Percentiles rank a stretch among this genome's conserved stretches.
phyloP scores from a whole-genome alignment of 78 protist genomes.

The Monocercomonoides exilis region DNA sequence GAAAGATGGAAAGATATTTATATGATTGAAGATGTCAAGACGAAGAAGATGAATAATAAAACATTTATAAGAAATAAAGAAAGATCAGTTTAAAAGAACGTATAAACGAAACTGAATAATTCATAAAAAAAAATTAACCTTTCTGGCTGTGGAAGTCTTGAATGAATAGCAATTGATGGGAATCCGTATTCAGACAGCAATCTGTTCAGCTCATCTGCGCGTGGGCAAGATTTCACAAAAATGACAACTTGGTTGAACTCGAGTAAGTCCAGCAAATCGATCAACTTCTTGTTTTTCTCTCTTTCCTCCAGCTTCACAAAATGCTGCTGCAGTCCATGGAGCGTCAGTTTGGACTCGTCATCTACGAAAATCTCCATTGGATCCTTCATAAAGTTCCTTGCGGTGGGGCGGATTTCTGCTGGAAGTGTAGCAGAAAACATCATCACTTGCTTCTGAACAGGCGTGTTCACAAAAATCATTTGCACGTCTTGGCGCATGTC shows the following conservation, averaged over 20 bases:
- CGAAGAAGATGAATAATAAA: neutral
- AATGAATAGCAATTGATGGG: conserved; percentile 86
- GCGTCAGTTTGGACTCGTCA: conserved; percentile 80
- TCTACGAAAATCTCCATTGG: conserved; percentile 86
- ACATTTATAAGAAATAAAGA: neutral
- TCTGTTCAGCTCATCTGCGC: conserved; percentile 63
- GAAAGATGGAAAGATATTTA: too few species aligned
- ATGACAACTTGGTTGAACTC: conserved; percentile 90
- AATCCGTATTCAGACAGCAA: conserved; percentile 67
- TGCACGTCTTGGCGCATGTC: conserved; percentile 94
- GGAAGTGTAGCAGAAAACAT: conserved; percentile 99
- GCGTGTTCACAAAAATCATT: conserved; percentile 58
- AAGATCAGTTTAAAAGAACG: too few species aligned
- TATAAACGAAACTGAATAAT: neutral
- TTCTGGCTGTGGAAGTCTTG: conserved; percentile 63
- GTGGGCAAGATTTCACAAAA: conserved; percentile 69
- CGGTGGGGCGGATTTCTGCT: conserved; percentile 55
- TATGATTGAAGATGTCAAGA: too few species aligned
- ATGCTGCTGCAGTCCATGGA: conserved; percentile 95
- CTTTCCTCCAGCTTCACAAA: conserved; percentile 72
- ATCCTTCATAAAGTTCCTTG: conserved; percentile 81
- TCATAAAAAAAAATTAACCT: conserved; percentile 11
- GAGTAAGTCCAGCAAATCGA: conserved; percentile 85
- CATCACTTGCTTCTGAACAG: conserved; percentile 88
- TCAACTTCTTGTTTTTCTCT: conserved; percentile 81